These are phyloP conservation scores for Ambrosiella cleistominuta DNA, from an alignment of 2,329 filamentous ascomycete species.

Conservation along the genomic window DNA sequence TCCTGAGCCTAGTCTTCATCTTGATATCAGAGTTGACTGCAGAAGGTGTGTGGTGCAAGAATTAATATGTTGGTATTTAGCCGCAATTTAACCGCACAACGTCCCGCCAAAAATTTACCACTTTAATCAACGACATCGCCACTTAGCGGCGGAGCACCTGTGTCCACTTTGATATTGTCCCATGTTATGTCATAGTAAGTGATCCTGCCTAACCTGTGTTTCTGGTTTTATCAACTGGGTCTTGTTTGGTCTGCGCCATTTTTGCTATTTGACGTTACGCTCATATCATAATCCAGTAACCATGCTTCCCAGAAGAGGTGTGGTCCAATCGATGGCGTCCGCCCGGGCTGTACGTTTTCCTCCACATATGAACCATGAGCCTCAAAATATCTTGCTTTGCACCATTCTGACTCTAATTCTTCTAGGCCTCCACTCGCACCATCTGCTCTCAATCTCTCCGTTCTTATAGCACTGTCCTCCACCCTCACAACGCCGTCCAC, in stretches of 20 bases:
- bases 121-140: conserved; percentile 1
- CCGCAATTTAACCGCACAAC: conserved; percentile 11
- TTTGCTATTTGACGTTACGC: not conserved
- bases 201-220: not conserved
- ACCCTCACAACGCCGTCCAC: conserved; percentile 5
- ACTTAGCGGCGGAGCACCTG: conserved; percentile 3
- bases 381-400: not conserved
- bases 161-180: conserved; percentile 13
- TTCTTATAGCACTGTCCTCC: conserved; percentile 8
- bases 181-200: conserved; percentile 14
- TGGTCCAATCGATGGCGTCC: conserved; percentile 24
- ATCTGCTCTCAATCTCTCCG: conserved; percentile 2
- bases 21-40: not conserved
- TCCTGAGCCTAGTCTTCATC: no score
- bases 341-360: conserved; percentile 19
- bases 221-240: not conserved
- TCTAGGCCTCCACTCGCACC: conserved; percentile 4
- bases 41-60: not conserved
- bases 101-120: conserved; percentile 14
- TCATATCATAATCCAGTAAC: conserved; percentile 15
- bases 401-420: not conserved
- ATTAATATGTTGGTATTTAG: conserved; percentile 2
- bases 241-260: not conserved
- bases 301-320: conserved; percentile 30
- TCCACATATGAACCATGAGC: not conserved